A percentile compares a stretch with the other conserved stretches of the same genome.
Conservation (phyloP, 2,329 filamentous ascomycete genomes). For the Fusarium incarnatum region DNA sequence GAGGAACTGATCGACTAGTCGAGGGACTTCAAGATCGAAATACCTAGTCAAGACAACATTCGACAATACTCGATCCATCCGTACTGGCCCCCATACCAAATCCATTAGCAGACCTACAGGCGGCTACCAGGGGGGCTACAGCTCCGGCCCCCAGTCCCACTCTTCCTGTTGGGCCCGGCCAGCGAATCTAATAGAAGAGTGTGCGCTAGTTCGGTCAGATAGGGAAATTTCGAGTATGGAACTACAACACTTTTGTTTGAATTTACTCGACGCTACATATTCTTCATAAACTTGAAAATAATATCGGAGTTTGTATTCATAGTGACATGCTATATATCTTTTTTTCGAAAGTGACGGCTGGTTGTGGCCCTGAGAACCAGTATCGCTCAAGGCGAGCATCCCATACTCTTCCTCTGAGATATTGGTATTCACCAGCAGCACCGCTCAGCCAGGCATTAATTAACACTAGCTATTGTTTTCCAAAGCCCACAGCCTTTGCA, state of each 20-base stretch:
- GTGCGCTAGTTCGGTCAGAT: constrained; percentile 13
- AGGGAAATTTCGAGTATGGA: constrained; percentile 16
- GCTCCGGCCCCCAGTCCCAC: constrained; percentile 8
- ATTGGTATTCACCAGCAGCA: background rate
- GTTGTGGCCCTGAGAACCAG: background rate
- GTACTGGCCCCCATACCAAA: background rate
- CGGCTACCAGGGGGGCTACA: background rate
- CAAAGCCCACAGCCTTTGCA: background rate
- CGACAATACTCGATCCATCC: background rate
- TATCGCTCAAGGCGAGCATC: background rate
- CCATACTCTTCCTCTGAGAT: constrained; percentile 11
- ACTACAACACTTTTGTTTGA: constrained; percentile 14
- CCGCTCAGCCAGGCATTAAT: background rate
- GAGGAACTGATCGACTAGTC: constrained; percentile 14
- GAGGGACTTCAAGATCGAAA: background rate
- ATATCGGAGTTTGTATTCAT: background rate
- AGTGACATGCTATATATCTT: background rate
- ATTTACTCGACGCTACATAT: constrained; percentile 6
- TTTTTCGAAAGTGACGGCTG: background rate
- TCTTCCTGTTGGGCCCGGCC: background rate
- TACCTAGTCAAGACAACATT: background rate
- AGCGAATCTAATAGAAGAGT: constrained; percentile 2
- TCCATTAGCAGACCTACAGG: background rate
- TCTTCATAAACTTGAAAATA: background rate
- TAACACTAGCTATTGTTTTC: background rate